phyloP scores from a whole-genome alignment of 2,329 filamentous ascomycete species.

The Trichophyton rubrum region DNA sequence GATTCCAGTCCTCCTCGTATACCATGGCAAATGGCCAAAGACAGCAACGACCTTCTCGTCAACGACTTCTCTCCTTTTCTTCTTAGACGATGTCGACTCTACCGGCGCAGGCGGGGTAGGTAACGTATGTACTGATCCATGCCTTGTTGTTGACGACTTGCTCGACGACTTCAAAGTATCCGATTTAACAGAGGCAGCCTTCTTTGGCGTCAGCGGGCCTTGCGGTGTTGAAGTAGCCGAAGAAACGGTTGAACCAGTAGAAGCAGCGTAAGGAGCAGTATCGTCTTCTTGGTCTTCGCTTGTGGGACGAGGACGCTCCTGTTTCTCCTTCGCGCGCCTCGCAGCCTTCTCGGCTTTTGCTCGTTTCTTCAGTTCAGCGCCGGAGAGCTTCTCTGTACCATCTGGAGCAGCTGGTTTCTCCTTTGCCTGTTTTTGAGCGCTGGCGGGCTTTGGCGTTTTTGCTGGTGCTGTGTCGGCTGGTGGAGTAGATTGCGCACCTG shows the following conservation, averaged over 20 bases:
- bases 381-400: constrained; percentile 26
- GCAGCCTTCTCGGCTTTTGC: constrained; percentile 88
- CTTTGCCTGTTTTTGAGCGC: constrained; percentile 2
- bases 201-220: constrained; percentile 18
- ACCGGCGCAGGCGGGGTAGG: constrained; percentile 17
- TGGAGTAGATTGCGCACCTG: neutral
- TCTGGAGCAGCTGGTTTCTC: constrained; percentile 1
- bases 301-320: constrained; percentile 22
- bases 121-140: constrained; percentile 26
- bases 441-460: neutral
- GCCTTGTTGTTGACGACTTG: constrained; percentile 19
- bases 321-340: constrained; percentile 60
- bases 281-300: constrained; percentile 21
- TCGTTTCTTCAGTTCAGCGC: constrained; percentile 72
- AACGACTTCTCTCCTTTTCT: constrained; percentile 36
- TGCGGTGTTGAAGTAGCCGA: constrained; percentile 10
- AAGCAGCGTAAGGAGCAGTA: constrained; percentile 11
- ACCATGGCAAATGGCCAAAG: constrained; percentile 75
- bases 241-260: neutral
- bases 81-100: constrained; percentile 33
- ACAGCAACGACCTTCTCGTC: constrained; percentile 57
- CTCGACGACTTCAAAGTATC: constrained; percentile 17
- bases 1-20: constrained; percentile 53
- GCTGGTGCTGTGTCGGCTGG: neutral
- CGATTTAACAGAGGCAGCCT: constrained; percentile 15